Conservation (phyloP, 2,329 filamentous ascomycete genomes). For the Colletotrichum neosansevieriae region DNA sequence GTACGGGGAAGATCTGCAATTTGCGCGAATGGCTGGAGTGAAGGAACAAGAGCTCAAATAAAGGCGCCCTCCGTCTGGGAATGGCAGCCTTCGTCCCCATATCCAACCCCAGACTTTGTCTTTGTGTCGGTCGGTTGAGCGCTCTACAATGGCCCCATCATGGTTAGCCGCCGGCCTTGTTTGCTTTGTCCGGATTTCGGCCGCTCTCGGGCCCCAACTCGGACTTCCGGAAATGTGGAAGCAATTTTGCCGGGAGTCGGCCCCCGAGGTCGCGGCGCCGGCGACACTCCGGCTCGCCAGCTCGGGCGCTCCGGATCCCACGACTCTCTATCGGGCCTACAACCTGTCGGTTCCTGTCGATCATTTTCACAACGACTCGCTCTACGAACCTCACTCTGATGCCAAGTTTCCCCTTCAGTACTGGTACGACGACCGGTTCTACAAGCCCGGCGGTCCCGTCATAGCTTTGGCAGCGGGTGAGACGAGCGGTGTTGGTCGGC, state of each 20-base stretch:
- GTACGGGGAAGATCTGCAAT: not conserved
- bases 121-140: not conserved
- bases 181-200: conserved; percentile 9
- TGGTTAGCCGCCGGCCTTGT: conserved; percentile 11
- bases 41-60: conserved; percentile 12
- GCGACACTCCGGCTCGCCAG: not conserved
- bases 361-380: conserved; percentile 84
- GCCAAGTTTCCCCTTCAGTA: conserved; percentile 79
- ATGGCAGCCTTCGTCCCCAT: too few relatives aligned
- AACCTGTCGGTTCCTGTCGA: conserved; percentile 71
- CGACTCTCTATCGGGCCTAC: conserved; percentile 51
- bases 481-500: conserved; percentile 68
- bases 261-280: not conserved
- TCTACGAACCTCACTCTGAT: conserved; percentile 81
- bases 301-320: conserved; percentile 20
- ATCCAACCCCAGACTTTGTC: not conserved
- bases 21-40: conserved; percentile 5
- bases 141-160: conserved; percentile 4
- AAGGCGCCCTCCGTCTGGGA: not conserved
- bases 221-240: conserved; percentile 26
- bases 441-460: conserved; percentile 82
- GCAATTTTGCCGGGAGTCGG: not conserved
- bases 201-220: conserved; percentile 31
- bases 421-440: conserved; percentile 84
- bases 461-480: conserved; percentile 83